These are phyloP conservation scores for Penicillium italicum DNA, from an alignment of 2,329 filamentous ascomycete species.

Conservation along the genomic window DNA sequence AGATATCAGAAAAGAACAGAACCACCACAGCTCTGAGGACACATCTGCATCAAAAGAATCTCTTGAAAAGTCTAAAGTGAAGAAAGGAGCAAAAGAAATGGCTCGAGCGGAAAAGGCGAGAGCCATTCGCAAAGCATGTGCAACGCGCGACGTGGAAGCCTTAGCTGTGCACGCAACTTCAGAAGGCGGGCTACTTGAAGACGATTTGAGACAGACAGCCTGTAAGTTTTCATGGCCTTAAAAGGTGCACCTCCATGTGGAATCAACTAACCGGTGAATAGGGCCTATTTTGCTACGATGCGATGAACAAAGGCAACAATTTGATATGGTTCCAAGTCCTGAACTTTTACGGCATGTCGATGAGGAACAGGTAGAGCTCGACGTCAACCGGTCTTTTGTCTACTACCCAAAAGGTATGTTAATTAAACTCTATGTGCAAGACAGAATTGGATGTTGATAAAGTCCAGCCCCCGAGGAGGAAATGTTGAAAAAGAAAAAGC, in stretches of 20 bases:
- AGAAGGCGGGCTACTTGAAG: conserved; percentile 63
- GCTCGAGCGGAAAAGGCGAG: conserved; percentile 38
- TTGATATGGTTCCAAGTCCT: conserved; percentile 49
- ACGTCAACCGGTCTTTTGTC: conserved; percentile 94
- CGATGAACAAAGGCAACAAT: conserved; percentile 17
- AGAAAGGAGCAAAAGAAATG: conserved; percentile 1
- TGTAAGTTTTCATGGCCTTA: conserved; percentile 58
- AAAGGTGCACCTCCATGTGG: background rate
- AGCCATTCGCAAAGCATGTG: conserved; percentile 60
- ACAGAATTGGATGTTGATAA: background rate
- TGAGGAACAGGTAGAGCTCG: conserved; percentile 85
- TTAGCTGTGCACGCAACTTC: conserved; percentile 60
- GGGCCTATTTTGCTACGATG: conserved; percentile 51
- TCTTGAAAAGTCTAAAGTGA: too few relatives aligned
- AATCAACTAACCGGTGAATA: conserved; percentile 24
- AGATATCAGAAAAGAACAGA: background rate
- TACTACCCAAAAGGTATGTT: conserved; percentile 80
- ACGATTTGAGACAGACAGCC: conserved; percentile 66
- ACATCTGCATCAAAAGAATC: background rate
- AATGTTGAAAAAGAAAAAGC: conserved; percentile 65
- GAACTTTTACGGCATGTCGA: conserved; percentile 73
- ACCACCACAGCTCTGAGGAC: conserved; percentile 4
- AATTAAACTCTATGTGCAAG: background rate
- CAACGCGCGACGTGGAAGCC: conserved; percentile 52
- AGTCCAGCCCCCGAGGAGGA: conserved; percentile 64